phyloP scores from a whole-genome alignment of 2,329 filamentous ascomycete species.

The Hypoxylon sp. region DNA sequence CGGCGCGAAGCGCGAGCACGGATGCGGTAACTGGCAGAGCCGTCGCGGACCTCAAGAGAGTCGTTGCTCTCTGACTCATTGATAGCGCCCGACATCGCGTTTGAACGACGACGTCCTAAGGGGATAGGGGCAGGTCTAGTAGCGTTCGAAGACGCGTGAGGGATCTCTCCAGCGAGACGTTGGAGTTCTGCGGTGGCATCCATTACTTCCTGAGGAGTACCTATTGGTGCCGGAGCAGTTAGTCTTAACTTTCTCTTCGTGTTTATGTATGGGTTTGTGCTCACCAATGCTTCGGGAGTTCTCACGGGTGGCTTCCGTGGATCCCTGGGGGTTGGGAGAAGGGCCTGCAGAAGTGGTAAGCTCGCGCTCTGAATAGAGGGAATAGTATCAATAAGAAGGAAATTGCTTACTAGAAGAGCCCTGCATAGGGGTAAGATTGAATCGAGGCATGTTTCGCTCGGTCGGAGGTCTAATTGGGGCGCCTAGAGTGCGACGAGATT shows the following conservation, averaged over 20 bases:
- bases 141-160: background rate
- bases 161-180: slow-evolving; percentile 4
- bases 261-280: background rate
- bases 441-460: background rate
- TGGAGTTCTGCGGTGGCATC: slow-evolving; percentile 28
- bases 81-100: background rate
- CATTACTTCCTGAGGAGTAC: slow-evolving; percentile 14
- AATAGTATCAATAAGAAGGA: background rate
- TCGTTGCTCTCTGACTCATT: background rate
- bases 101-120: background rate
- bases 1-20: background rate
- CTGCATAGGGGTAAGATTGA: background rate
- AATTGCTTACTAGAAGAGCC: slow-evolving; percentile 3
- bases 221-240: slow-evolving; percentile 12
- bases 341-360: slow-evolving; percentile 2
- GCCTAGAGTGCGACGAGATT: slow-evolving; percentile 13
- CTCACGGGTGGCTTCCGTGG: background rate
- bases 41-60: background rate
- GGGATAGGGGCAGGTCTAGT: background rate
- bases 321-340: background rate
- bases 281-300: background rate
- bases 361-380: background rate
- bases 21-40: background rate
- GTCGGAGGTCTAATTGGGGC: background rate
- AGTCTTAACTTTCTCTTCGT: slow-evolving; percentile 1